These are phyloP conservation scores for Ceratocystis huliohia DNA, from an alignment of 2,329 filamentous ascomycete species.

Conservation along the genomic window DNA sequence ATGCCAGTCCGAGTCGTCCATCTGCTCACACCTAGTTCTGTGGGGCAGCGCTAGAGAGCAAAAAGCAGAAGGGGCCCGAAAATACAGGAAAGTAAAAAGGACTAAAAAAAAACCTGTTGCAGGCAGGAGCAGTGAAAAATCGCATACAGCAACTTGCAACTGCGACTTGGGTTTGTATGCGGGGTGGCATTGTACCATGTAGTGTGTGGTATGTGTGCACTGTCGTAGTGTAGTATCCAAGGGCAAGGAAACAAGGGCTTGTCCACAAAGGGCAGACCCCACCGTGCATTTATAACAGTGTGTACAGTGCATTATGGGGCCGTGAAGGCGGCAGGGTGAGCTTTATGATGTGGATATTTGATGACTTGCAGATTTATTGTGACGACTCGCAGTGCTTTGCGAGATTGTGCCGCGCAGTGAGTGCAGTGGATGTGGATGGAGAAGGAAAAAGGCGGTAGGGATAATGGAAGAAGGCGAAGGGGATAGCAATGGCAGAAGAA, in stretches of 20 bases:
- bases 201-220: background rate
- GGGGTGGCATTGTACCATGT: background rate
- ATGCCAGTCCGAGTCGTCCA: background rate
- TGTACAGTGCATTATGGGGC: conserved; percentile 1
- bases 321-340: background rate
- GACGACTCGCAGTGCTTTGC: background rate
- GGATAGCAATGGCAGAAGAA: background rate
- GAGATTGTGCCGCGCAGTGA: background rate
- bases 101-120: background rate
- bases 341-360: background rate
- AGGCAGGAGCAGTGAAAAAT: background rate
- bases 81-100: background rate
- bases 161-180: background rate
- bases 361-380: background rate
- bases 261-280: background rate
- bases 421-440: background rate
- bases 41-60: background rate
- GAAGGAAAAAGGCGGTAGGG: background rate
- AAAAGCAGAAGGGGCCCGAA: background rate
- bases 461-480: background rate
- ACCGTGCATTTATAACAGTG: conserved; percentile 1
- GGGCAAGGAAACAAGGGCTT: background rate
- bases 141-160: background rate
- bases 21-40: background rate
- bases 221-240: no score